These are phyloP conservation scores for Dissophora ornata DNA, from an alignment of 192 early-diverging fungal genomes.

Conservation along the genomic window DNA sequence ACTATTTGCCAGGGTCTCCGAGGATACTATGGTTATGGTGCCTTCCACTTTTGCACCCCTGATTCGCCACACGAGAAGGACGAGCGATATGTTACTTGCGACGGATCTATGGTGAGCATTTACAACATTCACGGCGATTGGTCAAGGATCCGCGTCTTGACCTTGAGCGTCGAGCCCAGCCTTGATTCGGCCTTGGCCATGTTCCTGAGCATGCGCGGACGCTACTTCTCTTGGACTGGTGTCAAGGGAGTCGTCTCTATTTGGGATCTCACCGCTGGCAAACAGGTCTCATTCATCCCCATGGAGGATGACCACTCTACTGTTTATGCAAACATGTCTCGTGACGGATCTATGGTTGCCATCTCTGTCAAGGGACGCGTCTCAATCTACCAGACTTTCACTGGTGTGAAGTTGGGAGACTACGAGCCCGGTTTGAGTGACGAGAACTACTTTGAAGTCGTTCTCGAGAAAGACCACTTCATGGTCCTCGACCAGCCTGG, in stretches of 20 bases:
- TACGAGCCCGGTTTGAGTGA: conserved; percentile 9
- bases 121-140: not conserved
- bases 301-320: conserved; percentile 1
- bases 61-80: conserved; percentile 5
- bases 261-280: conserved; percentile 8
- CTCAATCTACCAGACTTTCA: conserved; percentile 17
- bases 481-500: conserved; percentile 8
- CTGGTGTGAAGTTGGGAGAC: conserved; percentile 27
- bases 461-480: conserved; percentile 27
- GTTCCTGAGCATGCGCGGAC: conserved; percentile 11
- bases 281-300: conserved; percentile 16
- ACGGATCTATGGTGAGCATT: not conserved
- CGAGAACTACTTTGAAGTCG: conserved; percentile 18
- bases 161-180: conserved; percentile 8
- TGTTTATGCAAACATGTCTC: conserved; percentile 5
- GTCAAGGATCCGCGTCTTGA: not conserved
- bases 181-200: conserved; percentile 4
- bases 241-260: conserved; percentile 13
- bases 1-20: conserved; percentile 5
- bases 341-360: conserved; percentile 14
- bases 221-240: conserved; percentile 25
- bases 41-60: conserved; percentile 1
- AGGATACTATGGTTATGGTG: conserved; percentile 16
- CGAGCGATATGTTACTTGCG: conserved; percentile 8
- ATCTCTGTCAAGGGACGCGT: conserved; percentile 17